Percentiles rank a stretch among this genome's conserved stretches.
Conservation (phyloP, 2,329 filamentous ascomycete genomes). For the Talaromyces sp. region DNA sequence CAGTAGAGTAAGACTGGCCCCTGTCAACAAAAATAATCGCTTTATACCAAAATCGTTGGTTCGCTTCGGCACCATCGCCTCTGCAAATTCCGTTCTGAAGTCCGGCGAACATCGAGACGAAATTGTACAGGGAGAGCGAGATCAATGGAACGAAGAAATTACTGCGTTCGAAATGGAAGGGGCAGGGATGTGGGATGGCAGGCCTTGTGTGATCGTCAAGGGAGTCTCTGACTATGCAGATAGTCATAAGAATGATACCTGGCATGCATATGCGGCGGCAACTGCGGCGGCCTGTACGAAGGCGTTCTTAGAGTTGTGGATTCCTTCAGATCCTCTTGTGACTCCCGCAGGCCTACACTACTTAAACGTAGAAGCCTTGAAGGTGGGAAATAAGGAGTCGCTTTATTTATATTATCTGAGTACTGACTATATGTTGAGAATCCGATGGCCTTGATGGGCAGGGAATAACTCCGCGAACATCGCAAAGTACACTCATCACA, state of each 20-base stretch:
- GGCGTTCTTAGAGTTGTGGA: slow-evolving; percentile 13
- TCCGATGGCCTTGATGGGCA: not conserved
- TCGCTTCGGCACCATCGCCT: slow-evolving; percentile 14
- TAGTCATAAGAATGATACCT: slow-evolving; percentile 22
- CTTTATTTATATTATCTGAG: not conserved
- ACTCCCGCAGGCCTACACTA: not conserved
- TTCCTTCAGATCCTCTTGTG: slow-evolving; percentile 15
- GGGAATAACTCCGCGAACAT: not conserved
- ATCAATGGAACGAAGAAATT: not conserved
- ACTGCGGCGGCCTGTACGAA: slow-evolving; percentile 21
- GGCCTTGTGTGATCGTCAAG: slow-evolving; percentile 19
- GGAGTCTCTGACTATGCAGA: slow-evolving; percentile 23
- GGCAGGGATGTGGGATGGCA: slow-evolving; percentile 16
- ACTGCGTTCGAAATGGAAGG: slow-evolving; percentile 19
- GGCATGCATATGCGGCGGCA: slow-evolving; percentile 22
- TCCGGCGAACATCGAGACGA: slow-evolving; percentile 13
- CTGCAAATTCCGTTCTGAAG: slow-evolving; percentile 10
- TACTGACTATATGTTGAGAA: slow-evolving; percentile 1
- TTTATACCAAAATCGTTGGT: not conserved
- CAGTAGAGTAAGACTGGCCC: not conserved
- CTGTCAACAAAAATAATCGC: not conserved
- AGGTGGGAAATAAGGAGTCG: not conserved
- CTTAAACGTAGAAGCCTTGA: not conserved
- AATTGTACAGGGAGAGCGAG: slow-evolving; percentile 1
- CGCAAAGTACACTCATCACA: not conserved